Conservation (phyloP, 495 filamentous ascomycete genomes). For the Penicillium atrosanguineum region DNA sequence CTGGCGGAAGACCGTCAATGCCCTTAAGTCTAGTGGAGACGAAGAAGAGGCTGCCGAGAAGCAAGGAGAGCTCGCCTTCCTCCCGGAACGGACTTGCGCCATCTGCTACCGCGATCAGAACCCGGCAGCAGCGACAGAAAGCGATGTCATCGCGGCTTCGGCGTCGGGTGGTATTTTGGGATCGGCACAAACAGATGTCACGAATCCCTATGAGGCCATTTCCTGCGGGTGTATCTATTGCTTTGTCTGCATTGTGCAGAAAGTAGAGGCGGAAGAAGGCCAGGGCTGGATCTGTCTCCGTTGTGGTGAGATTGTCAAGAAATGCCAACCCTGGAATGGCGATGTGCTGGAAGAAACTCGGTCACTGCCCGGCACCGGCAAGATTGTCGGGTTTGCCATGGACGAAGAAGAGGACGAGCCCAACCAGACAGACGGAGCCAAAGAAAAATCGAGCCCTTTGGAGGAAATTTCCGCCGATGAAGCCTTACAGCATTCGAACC, state of each 20-base stretch:
- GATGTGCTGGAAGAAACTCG: conserved; percentile 67
- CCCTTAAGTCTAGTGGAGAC: conserved; percentile 51
- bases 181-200: conserved; percentile 89
- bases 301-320: conserved; percentile 80
- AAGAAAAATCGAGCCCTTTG: conserved; percentile 23
- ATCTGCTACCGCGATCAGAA: conserved; percentile 96
- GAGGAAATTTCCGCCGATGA: conserved; percentile 35
- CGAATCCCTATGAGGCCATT: conserved; percentile 91
- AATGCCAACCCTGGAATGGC: conserved; percentile 90
- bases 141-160: conserved; percentile 61
- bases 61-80: conserved; percentile 72
- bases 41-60: conserved; percentile 49
- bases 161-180: conserved; percentile 72
- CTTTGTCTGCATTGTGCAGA: conserved; percentile 91
- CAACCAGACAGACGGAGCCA: conserved; percentile 7
- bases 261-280: conserved; percentile 87
- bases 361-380: conserved; percentile 50
- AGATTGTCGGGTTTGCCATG: conserved; percentile 69
- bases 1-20: conserved; percentile 72
- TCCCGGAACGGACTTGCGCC: conserved; percentile 94
- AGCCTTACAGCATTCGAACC: conserved; percentile 33
- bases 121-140: conserved; percentile 61
- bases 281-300: conserved; percentile 95
- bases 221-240: conserved; percentile 94
- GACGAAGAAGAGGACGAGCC: conserved; percentile 33